Conservation (phyloP, 148 eudicot genomes). For the Chenopodium suecicum region DNA sequence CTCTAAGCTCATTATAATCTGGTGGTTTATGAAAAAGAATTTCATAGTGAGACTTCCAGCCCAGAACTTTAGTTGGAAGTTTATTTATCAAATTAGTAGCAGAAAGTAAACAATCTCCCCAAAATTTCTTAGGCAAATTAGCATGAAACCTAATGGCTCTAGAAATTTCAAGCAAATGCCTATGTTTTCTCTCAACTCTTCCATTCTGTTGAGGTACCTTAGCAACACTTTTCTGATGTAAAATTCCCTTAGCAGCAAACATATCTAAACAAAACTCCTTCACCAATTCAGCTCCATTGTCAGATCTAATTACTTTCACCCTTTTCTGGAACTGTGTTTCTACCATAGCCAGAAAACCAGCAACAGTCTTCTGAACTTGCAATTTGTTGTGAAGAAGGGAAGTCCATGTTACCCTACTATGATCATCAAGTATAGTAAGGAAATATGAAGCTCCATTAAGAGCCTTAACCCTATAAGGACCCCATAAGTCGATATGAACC, state of each 20-base stretch:
- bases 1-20: background rate
- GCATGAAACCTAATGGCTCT: background rate
- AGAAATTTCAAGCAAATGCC: background rate
- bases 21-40: background rate
- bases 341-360: background rate
- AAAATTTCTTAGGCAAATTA: background rate
- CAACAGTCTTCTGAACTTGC: background rate
- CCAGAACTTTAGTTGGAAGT: background rate
- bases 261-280: background rate
- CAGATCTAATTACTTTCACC: background rate
- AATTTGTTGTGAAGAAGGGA: background rate
- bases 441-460: background rate
- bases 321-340: background rate
- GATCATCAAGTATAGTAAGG: background rate
- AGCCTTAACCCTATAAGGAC: background rate
- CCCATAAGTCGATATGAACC: background rate
- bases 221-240: background rate
- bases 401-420: background rate
- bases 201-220: conserved; percentile 1
- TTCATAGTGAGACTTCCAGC: background rate
- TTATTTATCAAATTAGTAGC: background rate
- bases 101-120: background rate
- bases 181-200: background rate
- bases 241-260: background rate
- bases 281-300: background rate